Conservation (phyloP, 306 rosid species). For the cucumber (Cucumis sativus) region Cucumber_9930_V3 NC_026661.2:19873001-19873500, state of each 20-base stretch:
- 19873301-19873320: not conserved
- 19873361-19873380: not conserved
- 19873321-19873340: not conserved
- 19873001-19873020: not conserved
- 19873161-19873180: not conserved
- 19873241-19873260: constrained; percentile 1
- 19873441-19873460: not conserved
- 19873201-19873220: constrained; percentile 6
- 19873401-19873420: too few relatives aligned
- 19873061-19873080: not conserved
- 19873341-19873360: not conserved
- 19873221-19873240: not conserved
- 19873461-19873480: not conserved
- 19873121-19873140: not conserved
- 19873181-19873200: not conserved
- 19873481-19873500: not conserved
- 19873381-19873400: not conserved
- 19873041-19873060: not conserved
- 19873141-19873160: not conserved
- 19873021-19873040: not conserved
- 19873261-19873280: not conserved
- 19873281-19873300: not conserved
- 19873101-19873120: too few relatives aligned
- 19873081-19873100: not conserved
- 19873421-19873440: not conserved